Evolutionary conservation across 176 grass and related monocot genomes (phyloP).

Genomic region (Rhipidocladum racemiflorum): DNA sequence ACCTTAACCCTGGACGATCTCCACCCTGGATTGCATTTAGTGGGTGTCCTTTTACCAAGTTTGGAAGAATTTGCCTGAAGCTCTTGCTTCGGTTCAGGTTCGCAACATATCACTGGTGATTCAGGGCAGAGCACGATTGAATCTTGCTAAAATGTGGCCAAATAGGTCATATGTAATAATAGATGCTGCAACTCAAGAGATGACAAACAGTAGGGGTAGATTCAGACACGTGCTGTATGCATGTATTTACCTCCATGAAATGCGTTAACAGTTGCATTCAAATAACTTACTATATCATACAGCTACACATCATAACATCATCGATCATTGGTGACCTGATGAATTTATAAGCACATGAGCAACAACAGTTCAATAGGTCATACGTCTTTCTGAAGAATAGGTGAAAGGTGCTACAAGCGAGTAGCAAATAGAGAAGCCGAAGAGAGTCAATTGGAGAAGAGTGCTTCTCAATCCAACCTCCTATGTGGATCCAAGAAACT

Average conservation of each 20-base stretch:
- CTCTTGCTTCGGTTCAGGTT: neutral
- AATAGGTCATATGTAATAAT: neutral
- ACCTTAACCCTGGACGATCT: neutral
- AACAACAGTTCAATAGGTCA: neutral
- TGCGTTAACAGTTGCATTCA: neutral
- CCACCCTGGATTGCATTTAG: neutral
- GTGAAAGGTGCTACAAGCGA: slow-evolving; percentile 33
- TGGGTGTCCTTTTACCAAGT: neutral
- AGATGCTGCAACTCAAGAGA: neutral
- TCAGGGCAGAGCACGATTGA: neutral
- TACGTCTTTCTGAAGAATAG: neutral
- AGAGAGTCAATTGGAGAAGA: slow-evolving; percentile 43
- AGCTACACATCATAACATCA: neutral
- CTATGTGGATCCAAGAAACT: slow-evolving; percentile 21
- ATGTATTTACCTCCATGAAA: neutral
- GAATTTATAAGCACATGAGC: slow-evolving; percentile 23
- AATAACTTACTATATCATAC: neutral
- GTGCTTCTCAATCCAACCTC: slow-evolving; percentile 55
- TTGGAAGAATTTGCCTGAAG: neutral
- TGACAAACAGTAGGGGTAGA: neutral
- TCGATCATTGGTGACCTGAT: slow-evolving; percentile 26
- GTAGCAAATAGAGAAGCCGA: neutral
- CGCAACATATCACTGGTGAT: neutral
- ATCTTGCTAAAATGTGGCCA: slow-evolving; percentile 2
- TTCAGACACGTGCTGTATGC: neutral